Evolutionary conservation across 2,329 filamentous ascomycete genomes (phyloP), one percentile per base, ranked within the genome.

Genomic region (Aureobasidium sp.): DNA sequence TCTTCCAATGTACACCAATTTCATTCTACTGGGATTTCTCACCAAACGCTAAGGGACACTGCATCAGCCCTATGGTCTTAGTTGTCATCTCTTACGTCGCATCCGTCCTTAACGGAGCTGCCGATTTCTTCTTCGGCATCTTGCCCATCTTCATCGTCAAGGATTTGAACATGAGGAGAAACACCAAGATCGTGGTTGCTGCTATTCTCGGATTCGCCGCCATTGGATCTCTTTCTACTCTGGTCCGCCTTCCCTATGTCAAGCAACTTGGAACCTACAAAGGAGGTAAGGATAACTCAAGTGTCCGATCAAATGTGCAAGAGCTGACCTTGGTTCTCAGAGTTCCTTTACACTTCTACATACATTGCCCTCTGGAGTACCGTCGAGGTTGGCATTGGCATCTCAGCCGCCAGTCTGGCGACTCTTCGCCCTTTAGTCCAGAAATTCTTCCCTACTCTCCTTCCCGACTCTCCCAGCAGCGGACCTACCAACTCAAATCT

Each of bases 1-100:
- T 77, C 11, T 74, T 82, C 45, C 78, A 82, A 67, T 82, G 80
- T 64, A 68, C 68, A 6, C 79, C 79, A 60, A 74, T 80, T 14
- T 69, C 70, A 2, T 75, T 74, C 50, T 81, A 81, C 65, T 82
- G 80, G 80, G 50, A 73, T 30, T 66, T 70, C 13, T 66, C 69
- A 53, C 70, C 66, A 0, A 68, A 68, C 27, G 42, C 50, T 36
- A 67, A 75, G 10, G 55, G 57, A 21, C 30, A 47, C 25, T 64
- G 63, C 61, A 41, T 62, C 39, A 62, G 59, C 16, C 63, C 62
- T 6, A 54, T 39, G 36, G 39, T 45, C 16, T 36, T 58, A 29
- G 51, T 61, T 6, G 47, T 60, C 30, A 59, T 63, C 11, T 63
- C 64, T 5, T 64, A 63, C 48, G 27, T 59, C n/a, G 59, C 61